phyloP scores from a whole-genome alignment of 495 filamentous ascomycete species.

The Xylaria sp. region DNA sequence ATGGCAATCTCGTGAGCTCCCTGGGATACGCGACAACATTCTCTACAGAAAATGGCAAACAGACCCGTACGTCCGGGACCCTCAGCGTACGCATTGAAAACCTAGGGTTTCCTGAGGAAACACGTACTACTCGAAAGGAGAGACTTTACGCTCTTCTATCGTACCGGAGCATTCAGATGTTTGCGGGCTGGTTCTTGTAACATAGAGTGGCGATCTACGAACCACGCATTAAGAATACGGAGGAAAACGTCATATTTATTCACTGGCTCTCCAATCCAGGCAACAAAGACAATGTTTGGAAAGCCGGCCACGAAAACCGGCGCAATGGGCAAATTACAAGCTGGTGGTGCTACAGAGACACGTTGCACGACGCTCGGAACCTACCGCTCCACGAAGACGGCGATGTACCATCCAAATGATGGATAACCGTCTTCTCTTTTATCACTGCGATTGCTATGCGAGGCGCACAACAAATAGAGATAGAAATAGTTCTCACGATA shows the following conservation, averaged over 20 bases:
- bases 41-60: constrained; percentile 65
- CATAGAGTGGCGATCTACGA: background rate
- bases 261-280: background rate
- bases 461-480: background rate
- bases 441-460: constrained; percentile 1
- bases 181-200: background rate
- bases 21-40: constrained; percentile 56
- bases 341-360: constrained; percentile 1
- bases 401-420: background rate
- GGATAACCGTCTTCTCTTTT: background rate
- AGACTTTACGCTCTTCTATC: background rate
- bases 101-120: constrained; percentile 38
- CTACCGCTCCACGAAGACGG: constrained; percentile 7
- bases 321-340: constrained; percentile 3
- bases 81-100: constrained; percentile 42
- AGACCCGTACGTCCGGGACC: constrained; percentile 66
- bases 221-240: too few species aligned
- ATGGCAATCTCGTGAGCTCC: constrained; percentile 53
- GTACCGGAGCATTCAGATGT: background rate
- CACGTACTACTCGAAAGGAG: constrained; percentile 30
- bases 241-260: background rate
- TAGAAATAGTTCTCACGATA: background rate
- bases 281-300: background rate
- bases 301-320: background rate
- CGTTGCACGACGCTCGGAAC: background rate